These are phyloP conservation scores for Fusarium hostae DNA, from an alignment of 2,329 filamentous ascomycete genomes.

Conservation along the genomic window DNA sequence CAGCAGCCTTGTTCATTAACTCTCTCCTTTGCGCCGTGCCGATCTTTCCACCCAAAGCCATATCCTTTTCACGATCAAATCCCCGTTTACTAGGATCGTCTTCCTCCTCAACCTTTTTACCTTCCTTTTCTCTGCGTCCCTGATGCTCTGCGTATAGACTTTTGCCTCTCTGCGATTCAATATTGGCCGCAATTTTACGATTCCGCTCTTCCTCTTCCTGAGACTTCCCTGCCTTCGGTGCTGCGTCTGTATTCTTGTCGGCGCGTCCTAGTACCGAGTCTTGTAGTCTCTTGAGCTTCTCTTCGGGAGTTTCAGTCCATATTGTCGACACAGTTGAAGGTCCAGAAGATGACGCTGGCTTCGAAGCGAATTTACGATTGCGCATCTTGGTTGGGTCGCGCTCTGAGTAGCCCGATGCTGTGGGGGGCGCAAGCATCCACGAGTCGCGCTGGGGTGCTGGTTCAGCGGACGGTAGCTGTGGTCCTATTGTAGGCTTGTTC, in stretches of 20 bases:
- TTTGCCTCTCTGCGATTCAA: conserved; percentile 65
- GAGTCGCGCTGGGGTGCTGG: conserved; percentile 76
- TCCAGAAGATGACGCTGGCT: conserved; percentile 53
- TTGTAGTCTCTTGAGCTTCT: conserved; percentile 83
- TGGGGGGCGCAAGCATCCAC: conserved; percentile 82
- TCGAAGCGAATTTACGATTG: conserved; percentile 83
- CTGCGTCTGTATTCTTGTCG: conserved; percentile 53
- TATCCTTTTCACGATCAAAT: conserved; percentile 95
- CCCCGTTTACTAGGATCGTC: conserved; percentile 91
- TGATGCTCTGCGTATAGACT: conserved; percentile 70
- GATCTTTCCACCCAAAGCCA: conserved; percentile 79
- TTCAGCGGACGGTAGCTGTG: conserved; percentile 50
- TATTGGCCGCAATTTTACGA: conserved; percentile 58
- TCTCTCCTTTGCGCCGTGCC: conserved; percentile 79
- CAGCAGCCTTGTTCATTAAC: conserved; percentile 79
- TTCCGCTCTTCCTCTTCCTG: conserved; percentile 67
- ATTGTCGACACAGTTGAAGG: conserved; percentile 68
- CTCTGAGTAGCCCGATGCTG: conserved; percentile 64
- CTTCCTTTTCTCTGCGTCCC: conserved; percentile 45
- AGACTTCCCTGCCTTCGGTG: conserved; percentile 54
- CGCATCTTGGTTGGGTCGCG: conserved; percentile 86
- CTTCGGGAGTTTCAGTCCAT: conserved; percentile 92
- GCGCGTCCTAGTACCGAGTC: conserved; percentile 83
- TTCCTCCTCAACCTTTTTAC: conserved; percentile 66
- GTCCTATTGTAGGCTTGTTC: conserved; percentile 58